Percentiles rank a stretch among this genome's conserved stretches.
phyloP scores from a whole-genome alignment of 2,329 filamentous ascomycete genomes.

The Ascochyta koolunga region DNA sequence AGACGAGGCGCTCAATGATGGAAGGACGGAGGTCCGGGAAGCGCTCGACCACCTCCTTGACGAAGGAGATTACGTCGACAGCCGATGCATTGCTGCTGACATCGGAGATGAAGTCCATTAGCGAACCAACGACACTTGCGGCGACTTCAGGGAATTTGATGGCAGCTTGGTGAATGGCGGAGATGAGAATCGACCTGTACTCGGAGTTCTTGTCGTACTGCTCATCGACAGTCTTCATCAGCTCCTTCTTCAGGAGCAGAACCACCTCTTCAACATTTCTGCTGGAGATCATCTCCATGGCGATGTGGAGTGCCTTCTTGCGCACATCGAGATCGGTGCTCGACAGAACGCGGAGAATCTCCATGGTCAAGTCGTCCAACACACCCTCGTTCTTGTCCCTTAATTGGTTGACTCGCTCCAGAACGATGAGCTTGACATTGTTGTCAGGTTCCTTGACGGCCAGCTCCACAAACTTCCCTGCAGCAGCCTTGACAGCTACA shows the following conservation, averaged over 20 bases:
- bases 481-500: conserved; percentile 95
- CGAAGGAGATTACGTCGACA: conserved; percentile 96
- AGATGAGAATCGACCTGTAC: conserved; percentile 83
- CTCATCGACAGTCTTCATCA: conserved; percentile 96
- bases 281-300: conserved; percentile 97
- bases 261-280: conserved; percentile 99
- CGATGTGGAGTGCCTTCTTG: conserved; percentile 86
- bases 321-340: conserved; percentile 96
- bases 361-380: conserved; percentile 93
- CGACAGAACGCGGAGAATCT: conserved; percentile 91
- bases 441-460: conserved; percentile 98
- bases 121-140: conserved; percentile 90
- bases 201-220: conserved; percentile 83
- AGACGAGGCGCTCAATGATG: conserved; percentile 87
- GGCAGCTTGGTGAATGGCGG: conserved; percentile 96
- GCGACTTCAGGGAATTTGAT: conserved; percentile 99
- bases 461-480: conserved; percentile 93
- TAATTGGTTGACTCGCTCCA: conserved; percentile 89
- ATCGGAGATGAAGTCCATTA: conserved; percentile 99
- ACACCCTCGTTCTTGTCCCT: conserved; percentile 88
- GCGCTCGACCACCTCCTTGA: conserved; percentile 98
- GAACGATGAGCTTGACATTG: conserved; percentile 97
- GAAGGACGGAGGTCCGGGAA: conserved; percentile 88
- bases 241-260: conserved; percentile 93
- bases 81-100: conserved; percentile 98